Conservation (phyloP, 2,329 filamentous ascomycete species). For the Metarhizium robertsii region DNA sequence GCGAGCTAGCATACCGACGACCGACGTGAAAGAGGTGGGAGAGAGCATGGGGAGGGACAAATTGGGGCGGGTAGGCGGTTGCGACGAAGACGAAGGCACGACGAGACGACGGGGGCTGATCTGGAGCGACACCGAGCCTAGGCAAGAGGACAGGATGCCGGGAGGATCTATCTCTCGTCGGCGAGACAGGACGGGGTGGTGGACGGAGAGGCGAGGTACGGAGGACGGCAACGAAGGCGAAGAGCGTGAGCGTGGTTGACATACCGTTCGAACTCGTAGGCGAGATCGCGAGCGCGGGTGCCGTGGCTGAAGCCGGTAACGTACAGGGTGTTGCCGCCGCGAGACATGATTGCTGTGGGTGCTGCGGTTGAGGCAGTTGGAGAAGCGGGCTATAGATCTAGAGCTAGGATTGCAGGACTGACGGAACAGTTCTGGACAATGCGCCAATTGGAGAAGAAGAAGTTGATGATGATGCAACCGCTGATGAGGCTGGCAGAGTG, state of each 20-base stretch:
- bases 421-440: conserved; percentile 1
- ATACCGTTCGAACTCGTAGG: conserved; percentile 99
- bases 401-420: conserved; percentile 1
- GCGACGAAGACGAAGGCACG: conserved; percentile 12
- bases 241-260: conserved; percentile 49
- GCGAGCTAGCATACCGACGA: conserved; percentile 19
- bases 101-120: conserved; percentile 12
- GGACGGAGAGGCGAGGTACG: conserved; percentile 35
- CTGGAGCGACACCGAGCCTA: conserved; percentile 10
- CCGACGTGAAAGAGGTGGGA: conserved; percentile 12
- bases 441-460: not conserved
- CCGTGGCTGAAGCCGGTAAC: conserved; percentile 99
- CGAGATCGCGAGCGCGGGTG: conserved; percentile 96
- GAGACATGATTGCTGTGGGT: conserved; percentile 59
- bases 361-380: conserved; percentile 3
- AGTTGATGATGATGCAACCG: conserved; percentile 4
- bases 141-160: conserved; percentile 16
- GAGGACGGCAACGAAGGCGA: conserved; percentile 28
- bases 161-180: conserved; percentile 16
- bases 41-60: conserved; percentile 8
- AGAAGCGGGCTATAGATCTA: conserved; percentile 4
- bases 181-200: conserved; percentile 25
- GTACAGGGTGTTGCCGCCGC: conserved; percentile 88
- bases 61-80: conserved; percentile 3
- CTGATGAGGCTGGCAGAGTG: conserved; percentile 1